phyloP scores from a whole-genome alignment of 108 stramenopile genomes.

The Epithemia pelagica region DNA sequence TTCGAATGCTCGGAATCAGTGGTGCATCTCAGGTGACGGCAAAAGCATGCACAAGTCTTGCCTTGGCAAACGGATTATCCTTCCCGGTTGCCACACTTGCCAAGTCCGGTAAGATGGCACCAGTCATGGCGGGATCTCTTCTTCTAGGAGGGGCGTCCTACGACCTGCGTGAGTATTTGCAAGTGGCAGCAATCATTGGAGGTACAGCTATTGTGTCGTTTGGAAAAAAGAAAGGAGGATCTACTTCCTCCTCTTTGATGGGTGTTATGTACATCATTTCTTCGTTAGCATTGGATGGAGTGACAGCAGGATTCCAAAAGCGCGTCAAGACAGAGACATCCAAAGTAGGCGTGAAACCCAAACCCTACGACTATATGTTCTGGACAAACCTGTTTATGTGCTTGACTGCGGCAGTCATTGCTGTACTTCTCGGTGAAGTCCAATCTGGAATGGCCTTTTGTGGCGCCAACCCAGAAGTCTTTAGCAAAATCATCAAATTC shows the following conservation, averaged over 20 bases:
- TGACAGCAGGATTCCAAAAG: conserved; percentile 90
- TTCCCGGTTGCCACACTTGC: conserved; percentile 88
- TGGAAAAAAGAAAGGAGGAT: conserved; percentile 83
- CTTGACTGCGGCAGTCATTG: conserved; percentile 69
- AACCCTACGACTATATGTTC: conserved; percentile 93
- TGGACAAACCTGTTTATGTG: conserved; percentile 92
- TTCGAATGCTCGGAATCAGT: conserved; percentile 77
- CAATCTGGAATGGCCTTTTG: conserved; percentile 66
- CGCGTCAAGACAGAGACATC: conserved; percentile 82
- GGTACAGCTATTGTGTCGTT: conserved; percentile 87
- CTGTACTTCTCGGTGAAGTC: conserved; percentile 64
- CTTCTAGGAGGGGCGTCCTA: conserved; percentile 85
- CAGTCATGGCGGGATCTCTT: conserved; percentile 87
- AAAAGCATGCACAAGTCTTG: conserved; percentile 87
- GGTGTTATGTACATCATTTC: conserved; percentile 81
- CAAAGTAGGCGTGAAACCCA: conserved; percentile 83
- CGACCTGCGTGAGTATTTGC: conserved; percentile 73
- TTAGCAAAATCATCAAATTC: conserved; percentile 85
- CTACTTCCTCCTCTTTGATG: conserved; percentile 38
- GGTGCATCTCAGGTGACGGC: conserved; percentile 87
- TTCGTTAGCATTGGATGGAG: conserved; percentile 78
- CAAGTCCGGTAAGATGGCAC: conserved; percentile 92
- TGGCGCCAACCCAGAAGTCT: conserved; percentile 77
- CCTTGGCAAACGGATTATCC: conserved; percentile 75
- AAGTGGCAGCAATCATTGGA: conserved; percentile 86